Evolutionary conservation across 2,329 filamentous ascomycete species (phyloP), one percentile per base, ranked within the genome.

Genomic region (Fonsecaea monophora): DNA sequence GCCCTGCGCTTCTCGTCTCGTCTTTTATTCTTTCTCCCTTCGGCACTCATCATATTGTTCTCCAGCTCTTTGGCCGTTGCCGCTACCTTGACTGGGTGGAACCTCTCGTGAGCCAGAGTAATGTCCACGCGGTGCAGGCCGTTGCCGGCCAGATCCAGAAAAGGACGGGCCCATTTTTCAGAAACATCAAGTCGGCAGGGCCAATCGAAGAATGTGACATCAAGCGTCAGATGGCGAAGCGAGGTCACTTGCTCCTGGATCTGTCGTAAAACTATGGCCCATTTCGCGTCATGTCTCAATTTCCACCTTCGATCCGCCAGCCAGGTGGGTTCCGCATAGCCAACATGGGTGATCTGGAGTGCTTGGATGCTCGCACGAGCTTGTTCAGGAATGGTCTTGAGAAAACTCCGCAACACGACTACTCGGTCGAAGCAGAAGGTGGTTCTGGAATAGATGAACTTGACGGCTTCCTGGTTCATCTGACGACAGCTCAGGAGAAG

Each of bases 341-440:
- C 70, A 9, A 34, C 48, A 30, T 73, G 66, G 18, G 42, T 60
- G 15, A 74, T 64, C 42, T 71, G 68, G 8, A 74, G 25, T n/a
- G 61, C 66, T 45, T 53, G 76, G 30, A 77, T 78, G 48, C 80
- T 80, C 15, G 75, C 83, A 68, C 80, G 80, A 62, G 78, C 77
- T 53, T 75, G 84, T 68, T 78, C 82, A 62, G 81, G 79, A 53
- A 74, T 70, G 57, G 74, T 73, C 32, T 60, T 68, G 56, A 74
- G 73, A 65, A 77, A 78, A 48, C 79, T 81, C 72, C 82, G 78
- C 73, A 82, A 74, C 65, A 73, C 59, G 35, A 68, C 69, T 25
- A 69, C 42, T 13, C 60, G 65, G 34, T 69, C 65, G 62, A 74
- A 73, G 62, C 65, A 70, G 63, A 73, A 73, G 0, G 64, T 70